Percentiles rank a stretch among this genome's conserved stretches.
Evolutionary conservation across 805 yeast species (phyloP).

Genomic region (Limtongia smithiae): DNA sequence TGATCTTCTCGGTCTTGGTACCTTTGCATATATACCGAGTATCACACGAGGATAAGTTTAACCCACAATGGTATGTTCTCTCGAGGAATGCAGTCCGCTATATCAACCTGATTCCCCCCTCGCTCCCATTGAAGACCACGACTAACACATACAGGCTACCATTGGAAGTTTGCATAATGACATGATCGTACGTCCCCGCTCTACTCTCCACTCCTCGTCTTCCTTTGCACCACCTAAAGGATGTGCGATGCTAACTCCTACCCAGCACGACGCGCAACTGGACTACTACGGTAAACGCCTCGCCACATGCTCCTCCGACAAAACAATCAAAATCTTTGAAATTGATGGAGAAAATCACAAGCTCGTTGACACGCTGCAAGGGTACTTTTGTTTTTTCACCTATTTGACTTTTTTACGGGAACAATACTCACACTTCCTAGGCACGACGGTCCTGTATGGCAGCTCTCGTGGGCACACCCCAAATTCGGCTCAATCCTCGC

Average conservation of each 20-base stretch:
- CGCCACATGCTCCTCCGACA: conserved; percentile 95
- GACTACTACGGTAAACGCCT: conserved; percentile 95
- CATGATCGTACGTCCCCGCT: conserved; percentile 22
- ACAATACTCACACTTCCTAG: conserved; percentile 18
- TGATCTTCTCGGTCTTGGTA: no score
- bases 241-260: neutral
- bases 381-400: conserved; percentile 38
- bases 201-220: no score
- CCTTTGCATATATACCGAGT: no score
- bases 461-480: conserved; percentile 98
- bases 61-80: no score
- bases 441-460: conserved; percentile 99
- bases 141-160: no score
- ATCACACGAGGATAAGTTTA: no score
- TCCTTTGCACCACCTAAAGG: neutral
- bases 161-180: conserved; percentile 21
- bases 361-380: conserved; percentile 77
- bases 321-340: conserved; percentile 90
- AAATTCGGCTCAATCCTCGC: conserved; percentile 94
- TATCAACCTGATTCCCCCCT: no score
- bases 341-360: conserved; percentile 81
- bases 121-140: no score
- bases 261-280: conserved; percentile 83
- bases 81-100: no score
- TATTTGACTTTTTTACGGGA: neutral